Base-by-base conservation (phyloP, 495 filamentous ascomycete genomes). In the Cudoniella acicularis region DNA sequence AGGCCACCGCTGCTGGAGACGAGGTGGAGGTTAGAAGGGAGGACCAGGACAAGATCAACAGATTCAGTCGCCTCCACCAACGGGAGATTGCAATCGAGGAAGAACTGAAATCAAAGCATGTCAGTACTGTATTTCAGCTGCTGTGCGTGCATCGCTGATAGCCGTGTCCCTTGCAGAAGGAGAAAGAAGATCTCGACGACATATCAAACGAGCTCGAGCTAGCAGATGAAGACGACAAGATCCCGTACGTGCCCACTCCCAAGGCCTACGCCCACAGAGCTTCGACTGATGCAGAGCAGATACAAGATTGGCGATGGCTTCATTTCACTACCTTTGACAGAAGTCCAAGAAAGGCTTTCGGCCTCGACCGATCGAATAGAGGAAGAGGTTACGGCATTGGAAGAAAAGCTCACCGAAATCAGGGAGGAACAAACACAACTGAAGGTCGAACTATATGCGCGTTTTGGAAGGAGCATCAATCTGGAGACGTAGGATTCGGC, bases 41-140 rank as follows among this genome's bases (percentile, higher is more conserved):
- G 66, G 94, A 98, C 70, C 94, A 98, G 72, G 92, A 98, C 74
- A 95, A 92, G 73, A 98, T 98, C 81, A 98, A 98, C 74, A 87
- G 87, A 52, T 98, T 98, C 78, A 97, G 92, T 71, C 85, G 92
- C 40, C 79, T 98, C 50, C 95, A 98, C 72, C 90, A 95, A 70
- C 85, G 88, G 24, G 88, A 96, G 72, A 75, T 85, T 2, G 68
- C 75, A 9, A 71, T 98, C 18, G 87, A 93, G 71, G 90, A 92
- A 16, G 86, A 92, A 64, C 74, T 98, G 70, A 90, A 90, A 64
- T 70, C 68, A 3, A 97, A 96, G 70, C 85, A 87, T 69, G 94
- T 96, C 70, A 52, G 83, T 73, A 3, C 20, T 13, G 10, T 6
- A 3, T 20, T 20, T 3, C 48, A n/a, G 11, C 8, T 9, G 18